Evolutionary conservation across 257 asterid genomes (phyloP).

Genomic region (Gardenia jasminoides): DNA sequence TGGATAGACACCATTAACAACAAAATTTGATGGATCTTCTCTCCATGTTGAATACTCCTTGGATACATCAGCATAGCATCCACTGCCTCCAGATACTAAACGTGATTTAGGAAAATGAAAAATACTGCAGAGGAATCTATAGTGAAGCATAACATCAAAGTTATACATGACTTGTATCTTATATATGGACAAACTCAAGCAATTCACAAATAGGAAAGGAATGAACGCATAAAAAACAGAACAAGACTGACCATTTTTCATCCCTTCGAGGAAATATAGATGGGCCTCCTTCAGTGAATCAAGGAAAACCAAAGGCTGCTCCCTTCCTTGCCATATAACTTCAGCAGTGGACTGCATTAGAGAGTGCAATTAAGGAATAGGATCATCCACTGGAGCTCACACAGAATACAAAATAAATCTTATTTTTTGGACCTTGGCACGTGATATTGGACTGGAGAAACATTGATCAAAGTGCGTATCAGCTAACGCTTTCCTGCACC

Average conservation of each 20-base stretch:
- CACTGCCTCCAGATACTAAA: conserved; percentile 82
- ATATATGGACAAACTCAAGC: not conserved
- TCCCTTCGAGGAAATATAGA: conserved; percentile 67
- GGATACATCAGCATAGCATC: conserved; percentile 69
- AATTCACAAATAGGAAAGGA: not conserved
- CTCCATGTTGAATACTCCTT: conserved; percentile 69
- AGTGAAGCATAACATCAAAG: not conserved
- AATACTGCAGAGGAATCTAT: conserved; percentile 10
- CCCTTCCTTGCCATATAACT: conserved; percentile 69
- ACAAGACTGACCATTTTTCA: conserved; percentile 66
- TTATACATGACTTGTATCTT: not conserved
- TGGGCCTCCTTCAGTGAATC: conserved; percentile 80
- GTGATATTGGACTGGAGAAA: conserved; percentile 79
- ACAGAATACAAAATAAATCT: not conserved
- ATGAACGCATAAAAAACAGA: not conserved
- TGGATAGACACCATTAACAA: conserved; percentile 59
- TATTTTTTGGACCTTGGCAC: conserved; percentile 57
- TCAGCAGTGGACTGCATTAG: conserved; percentile 75
- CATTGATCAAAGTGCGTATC: conserved; percentile 62
- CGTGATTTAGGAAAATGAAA: conserved; percentile 39
- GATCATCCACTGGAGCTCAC: not conserved
- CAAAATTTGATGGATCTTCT: conserved; percentile 70
- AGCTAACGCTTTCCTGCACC: conserved; percentile 53
- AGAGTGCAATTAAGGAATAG: conserved; percentile 7
- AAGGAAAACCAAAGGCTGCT: conserved; percentile 64